Base-by-base conservation (phyloP, 805 yeast genomes). In the Torulaspora quercuum region DNA sequence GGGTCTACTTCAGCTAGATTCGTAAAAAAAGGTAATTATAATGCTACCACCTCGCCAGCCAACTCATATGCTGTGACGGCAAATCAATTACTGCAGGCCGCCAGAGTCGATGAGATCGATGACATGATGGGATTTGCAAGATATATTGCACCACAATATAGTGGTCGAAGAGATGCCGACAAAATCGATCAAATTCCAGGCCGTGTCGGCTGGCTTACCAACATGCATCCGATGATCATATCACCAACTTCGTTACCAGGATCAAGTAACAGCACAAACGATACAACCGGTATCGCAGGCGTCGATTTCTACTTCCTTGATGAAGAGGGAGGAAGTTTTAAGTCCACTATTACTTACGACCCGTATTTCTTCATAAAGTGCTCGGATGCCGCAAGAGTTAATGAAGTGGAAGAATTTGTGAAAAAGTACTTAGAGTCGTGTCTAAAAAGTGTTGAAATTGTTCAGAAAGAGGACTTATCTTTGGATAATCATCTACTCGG, bases 321-420 rank as follows among this genome's bases (percentile, higher is more conserved):
- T 58, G 95, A 86, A 52, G 97, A 89, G 58, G 99, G 99, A 31
- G 98, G 97, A 5, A 78, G 84, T 28, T 92, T 94, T 68, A 92
- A 90, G 57, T 80, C 88, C 3, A 82, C 95, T 1, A 62, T 85
- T 9, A 82, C 74, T 40, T 85, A 75, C 55, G 88, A 86, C 49
- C 99, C 99, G 0, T 92, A 92, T 59, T 84, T 92, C 53, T 75
- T 82, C 34, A 64, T 92, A 7, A 70, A 77, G 2, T 76, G 86
- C 45, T 67, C 73, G 4, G 60, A 57, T 41, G 70, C 64, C 33
- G 53, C 63, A 3, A 45, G 63, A 46, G 48, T 55, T 14, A 68
- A 68, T 11, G 97, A 85, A 45, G 86, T 88, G 3, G 97, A 92
- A 60, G 98, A 92, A 53, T 82, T 75, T 56, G 48, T 88, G 35